Percentiles rank a stretch among this genome's conserved stretches.
phyloP scores from a whole-genome alignment of 169 alveolate genomes.

The Eimeria acervulina region DNA sequence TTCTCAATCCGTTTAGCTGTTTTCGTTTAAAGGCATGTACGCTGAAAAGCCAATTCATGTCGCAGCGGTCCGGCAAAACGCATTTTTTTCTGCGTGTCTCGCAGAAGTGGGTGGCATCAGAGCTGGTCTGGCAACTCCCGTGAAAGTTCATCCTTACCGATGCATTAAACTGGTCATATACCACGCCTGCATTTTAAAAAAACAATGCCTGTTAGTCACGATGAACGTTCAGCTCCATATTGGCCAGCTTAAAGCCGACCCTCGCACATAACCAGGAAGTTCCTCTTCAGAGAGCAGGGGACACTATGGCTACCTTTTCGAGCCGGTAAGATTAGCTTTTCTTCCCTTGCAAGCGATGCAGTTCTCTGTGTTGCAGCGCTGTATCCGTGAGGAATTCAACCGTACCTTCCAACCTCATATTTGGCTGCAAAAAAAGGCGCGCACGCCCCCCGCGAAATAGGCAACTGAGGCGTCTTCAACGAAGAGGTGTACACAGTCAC shows the following conservation, averaged over 20 bases:
- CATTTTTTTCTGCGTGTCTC: neutral
- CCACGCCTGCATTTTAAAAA: neutral
- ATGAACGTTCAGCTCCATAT: neutral
- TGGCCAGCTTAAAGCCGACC: neutral
- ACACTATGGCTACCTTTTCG: neutral
- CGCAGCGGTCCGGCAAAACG: neutral
- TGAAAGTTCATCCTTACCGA: neutral
- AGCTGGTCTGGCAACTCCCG: neutral
- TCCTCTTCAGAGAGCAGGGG: neutral
- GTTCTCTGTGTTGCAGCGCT: conserved; percentile 58
- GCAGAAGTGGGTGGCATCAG: neutral
- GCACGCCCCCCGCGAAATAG: neutral
- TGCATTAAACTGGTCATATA: neutral
- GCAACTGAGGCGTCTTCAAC: neutral
- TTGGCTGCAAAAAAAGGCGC: conserved; percentile 51
- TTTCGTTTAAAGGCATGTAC: neutral
- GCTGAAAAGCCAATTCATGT: neutral
- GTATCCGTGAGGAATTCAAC: conserved; percentile 73
- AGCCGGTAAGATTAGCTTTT: neutral
- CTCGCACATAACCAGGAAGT: neutral
- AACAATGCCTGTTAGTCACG: neutral
- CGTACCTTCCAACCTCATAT: conserved; percentile 79
- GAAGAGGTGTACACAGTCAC: neutral
- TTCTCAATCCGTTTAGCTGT: neutral
- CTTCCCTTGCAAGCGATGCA: conserved; percentile 24